Evolutionary conservation across 1,284 basidiomycete species (phyloP).

Genomic region (Boletus calvinii): DNA sequence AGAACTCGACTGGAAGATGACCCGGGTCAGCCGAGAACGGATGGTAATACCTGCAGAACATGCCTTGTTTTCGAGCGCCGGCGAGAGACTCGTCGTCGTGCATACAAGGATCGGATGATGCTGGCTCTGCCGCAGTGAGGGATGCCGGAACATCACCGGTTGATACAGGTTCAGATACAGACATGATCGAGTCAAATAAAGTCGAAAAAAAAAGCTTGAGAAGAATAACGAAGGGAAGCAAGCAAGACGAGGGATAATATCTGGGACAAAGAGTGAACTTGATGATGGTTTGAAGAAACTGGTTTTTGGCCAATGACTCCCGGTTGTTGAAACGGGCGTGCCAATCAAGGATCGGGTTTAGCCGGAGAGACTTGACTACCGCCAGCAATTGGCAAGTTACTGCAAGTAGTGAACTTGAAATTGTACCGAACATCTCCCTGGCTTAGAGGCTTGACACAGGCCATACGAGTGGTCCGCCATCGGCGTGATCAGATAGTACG

Average conservation of each 20-base stretch:
- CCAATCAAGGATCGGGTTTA: slow-evolving; percentile 2
- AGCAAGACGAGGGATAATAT: neutral
- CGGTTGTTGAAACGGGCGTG: too few relatives aligned
- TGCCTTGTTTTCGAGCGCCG: slow-evolving; percentile 30
- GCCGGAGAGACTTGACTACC: too few relatives aligned
- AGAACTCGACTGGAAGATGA: slow-evolving; percentile 81
- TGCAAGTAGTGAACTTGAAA: too few relatives aligned
- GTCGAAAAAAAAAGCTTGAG: neutral
- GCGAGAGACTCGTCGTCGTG: slow-evolving; percentile 19
- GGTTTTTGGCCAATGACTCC: too few relatives aligned
- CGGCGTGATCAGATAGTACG: too few relatives aligned
- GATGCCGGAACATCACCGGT: slow-evolving; percentile 1
- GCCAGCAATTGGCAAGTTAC: too few relatives aligned
- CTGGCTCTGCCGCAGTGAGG: neutral
- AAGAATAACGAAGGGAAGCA: neutral
- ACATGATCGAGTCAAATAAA: slow-evolving; percentile 20
- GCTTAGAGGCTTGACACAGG: too few relatives aligned
- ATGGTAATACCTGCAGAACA: neutral
- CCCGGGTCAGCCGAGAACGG: neutral
- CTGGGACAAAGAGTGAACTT: neutral
- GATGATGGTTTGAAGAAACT: neutral
- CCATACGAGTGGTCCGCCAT: too few relatives aligned
- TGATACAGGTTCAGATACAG: slow-evolving; percentile 15
- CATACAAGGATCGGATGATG: neutral
- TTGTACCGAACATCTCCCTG: too few relatives aligned